phyloP scores from a whole-genome alignment of 2,329 filamentous ascomycete genomes.

The Fusarium denticulatum region DNA sequence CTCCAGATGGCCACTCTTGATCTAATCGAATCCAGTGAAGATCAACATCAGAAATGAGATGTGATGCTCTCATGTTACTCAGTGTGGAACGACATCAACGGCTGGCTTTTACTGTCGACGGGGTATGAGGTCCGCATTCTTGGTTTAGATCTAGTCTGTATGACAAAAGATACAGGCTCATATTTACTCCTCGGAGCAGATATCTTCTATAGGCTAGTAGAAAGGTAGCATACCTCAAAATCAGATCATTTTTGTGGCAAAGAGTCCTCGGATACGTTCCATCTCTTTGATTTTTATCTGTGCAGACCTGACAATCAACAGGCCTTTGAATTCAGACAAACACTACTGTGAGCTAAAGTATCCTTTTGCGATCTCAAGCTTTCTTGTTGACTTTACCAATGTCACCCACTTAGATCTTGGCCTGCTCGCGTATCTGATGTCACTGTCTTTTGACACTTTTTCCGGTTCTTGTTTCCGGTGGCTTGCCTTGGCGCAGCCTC shows the following conservation, averaged over 20 bases:
- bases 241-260: not conserved
- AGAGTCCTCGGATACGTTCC: not conserved
- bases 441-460: constrained; percentile 6
- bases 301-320: rapidly evolving
- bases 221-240: not conserved
- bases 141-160: not conserved
- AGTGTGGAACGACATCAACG: constrained; percentile 20
- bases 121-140: not conserved
- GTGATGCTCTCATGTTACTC: not conserved
- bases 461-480: constrained; percentile 1
- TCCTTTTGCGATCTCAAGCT: rapidly evolving
- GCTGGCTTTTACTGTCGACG: not conserved
- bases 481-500: constrained; percentile 15
- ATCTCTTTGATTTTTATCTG: not conserved
- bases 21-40: not conserved
- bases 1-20: not conserved
- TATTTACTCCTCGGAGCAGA: not conserved
- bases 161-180: not conserved
- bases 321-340: not conserved
- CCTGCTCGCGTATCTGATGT: not conserved
- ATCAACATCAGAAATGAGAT: not conserved
- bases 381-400: too few species aligned
- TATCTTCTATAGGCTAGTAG: not conserved
- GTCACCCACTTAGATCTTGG: too few species aligned
- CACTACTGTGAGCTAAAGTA: rapidly evolving